Base-by-base conservation (phyloP, 331 rosid genomes). In the Acacia pycnantha region DNA sequence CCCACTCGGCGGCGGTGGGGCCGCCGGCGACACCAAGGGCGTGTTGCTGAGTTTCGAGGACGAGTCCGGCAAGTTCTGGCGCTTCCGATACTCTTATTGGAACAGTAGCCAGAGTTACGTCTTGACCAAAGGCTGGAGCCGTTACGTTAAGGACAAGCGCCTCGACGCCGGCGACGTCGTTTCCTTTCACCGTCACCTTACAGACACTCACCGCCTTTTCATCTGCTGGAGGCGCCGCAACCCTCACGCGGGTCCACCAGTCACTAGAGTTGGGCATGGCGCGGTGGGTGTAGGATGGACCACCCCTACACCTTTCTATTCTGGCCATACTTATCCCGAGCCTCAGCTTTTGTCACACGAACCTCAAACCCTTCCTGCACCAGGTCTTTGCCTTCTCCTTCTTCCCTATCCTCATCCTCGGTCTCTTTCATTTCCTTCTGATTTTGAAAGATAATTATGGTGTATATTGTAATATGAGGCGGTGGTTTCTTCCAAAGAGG, bases 21-120 rank as follows among this genome's bases (percentile, higher is more conserved):
- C 9, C 4, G 85, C 84, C 51, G 84, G 40, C 1, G 83, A 70
- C 4, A 70, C 43, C 18, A 88, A 87, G 59, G 98, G 98, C 0
- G 26, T 92, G 27, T 48, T 96, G 1, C 97, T 96, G 83, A 89
- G 91, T 78, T 92, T 96, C 86, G 94, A 92, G 82, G 99, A 96
- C 71, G 98, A 96, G 87, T 77, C 88, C 0, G 97, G 97, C 0
- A 96, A 92, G 88, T 74, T 85, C 27, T 96, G 98, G 98, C 83
- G 97, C 2, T 96, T 96, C 80, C 97, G 99, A 27, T 96, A 96
- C 88, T 96, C 97, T 0, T 96, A 96, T 74, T 96, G 99, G 99
- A 93, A 92, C 74, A 93, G 98, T 62, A 93, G 98, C 82, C 99
- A 96, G 84, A 96, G 99, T 85, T 96, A 96, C 54, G 98, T 96